Evolutionary conservation across 768 basidiomycete genomes (phyloP), one percentile per base, ranked within the genome.

Genomic region (Agrocybe pediades): DNA sequence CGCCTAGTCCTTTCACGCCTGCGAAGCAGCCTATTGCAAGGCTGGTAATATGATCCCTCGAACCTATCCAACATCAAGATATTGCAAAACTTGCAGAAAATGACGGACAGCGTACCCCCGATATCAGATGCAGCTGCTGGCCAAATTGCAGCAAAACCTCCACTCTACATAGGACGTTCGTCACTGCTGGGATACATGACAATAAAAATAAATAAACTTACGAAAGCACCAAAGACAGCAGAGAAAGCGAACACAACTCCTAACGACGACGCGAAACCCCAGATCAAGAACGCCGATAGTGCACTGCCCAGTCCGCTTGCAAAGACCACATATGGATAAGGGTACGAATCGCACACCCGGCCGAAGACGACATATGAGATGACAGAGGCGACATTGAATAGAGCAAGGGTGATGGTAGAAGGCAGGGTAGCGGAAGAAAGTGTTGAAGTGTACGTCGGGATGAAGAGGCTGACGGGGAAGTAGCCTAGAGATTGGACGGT

Each of bases 221-320:
- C 54, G 21, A 55, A 49, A 26, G 47, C 54, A 17, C 54, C 54
- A 16, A 55, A 55, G 6, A 55, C 29, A 19, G 48, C 48, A 1
- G 54, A 47, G 20, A 55, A 55, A 7, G 47, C 54, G 24, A 55
- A 55, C 3, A 55, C 48, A 42, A 45, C 36, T 27, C 41, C 48
- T 3, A 55, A 47, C 9, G 54, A 55, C 24, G 54, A 55, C 13
- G 54, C 54, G 24, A 55, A 55, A 27, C 54, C 54, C 54, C 54
- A 55, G 30, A 55, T 6, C 19, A 55, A 41, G 42, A 55, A 47
- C 11, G 54, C 46, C 23, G 54, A 47, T 7, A 55, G 27, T 13
- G 48, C 41, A 42, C 54, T 55, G 17, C 54, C 54, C 9, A 55
- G 6, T 11, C 54, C 54, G 23, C 54, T 55, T 1, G 39, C 54